phyloP scores from a whole-genome alignment of 257 asterid genomes.

The Henckelia pumila region DNA sequence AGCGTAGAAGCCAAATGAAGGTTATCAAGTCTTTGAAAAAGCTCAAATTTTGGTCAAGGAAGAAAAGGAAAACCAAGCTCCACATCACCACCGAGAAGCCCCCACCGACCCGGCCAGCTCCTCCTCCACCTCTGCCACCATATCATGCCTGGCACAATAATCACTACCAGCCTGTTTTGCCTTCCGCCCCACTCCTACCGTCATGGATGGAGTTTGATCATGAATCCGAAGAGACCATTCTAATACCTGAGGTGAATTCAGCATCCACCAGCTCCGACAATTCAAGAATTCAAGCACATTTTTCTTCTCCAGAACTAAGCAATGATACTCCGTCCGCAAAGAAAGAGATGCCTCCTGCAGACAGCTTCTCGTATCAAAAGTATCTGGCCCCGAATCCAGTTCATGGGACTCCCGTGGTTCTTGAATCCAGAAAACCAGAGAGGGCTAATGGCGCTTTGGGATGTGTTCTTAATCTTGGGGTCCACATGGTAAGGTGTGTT shows the following conservation, averaged over 20 bases:
- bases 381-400: slow-evolving; percentile 33
- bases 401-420: slow-evolving; percentile 24
- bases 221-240: slow-evolving; percentile 30
- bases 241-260: slow-evolving; percentile 19
- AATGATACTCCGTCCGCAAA: neutral
- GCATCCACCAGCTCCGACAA: slow-evolving; percentile 9
- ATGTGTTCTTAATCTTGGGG: slow-evolving; percentile 40
- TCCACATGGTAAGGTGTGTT: slow-evolving; percentile 44
- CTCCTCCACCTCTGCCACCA: slow-evolving; percentile 29
- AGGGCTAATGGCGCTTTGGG: slow-evolving; percentile 41
- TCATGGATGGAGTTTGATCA: slow-evolving; percentile 46
- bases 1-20: slow-evolving; percentile 41
- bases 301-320: slow-evolving; percentile 3
- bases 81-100: slow-evolving; percentile 21
- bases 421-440: slow-evolving; percentile 26
- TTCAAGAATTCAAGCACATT: slow-evolving; percentile 18
- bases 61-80: slow-evolving; percentile 42
- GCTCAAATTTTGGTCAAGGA: slow-evolving; percentile 71
- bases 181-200: slow-evolving; percentile 77
- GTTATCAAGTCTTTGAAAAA: slow-evolving; percentile 57
- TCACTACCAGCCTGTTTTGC: slow-evolving; percentile 40
- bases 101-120: slow-evolving; percentile 36
- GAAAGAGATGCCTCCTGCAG: slow-evolving; percentile 17
- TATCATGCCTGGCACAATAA: slow-evolving; percentile 21
- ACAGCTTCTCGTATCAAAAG: slow-evolving; percentile 31